Evolutionary conservation across 1,284 basidiomycete species (phyloP), one percentile per base, ranked within the genome.

Genomic region (Trichosporon asahii): DNA sequence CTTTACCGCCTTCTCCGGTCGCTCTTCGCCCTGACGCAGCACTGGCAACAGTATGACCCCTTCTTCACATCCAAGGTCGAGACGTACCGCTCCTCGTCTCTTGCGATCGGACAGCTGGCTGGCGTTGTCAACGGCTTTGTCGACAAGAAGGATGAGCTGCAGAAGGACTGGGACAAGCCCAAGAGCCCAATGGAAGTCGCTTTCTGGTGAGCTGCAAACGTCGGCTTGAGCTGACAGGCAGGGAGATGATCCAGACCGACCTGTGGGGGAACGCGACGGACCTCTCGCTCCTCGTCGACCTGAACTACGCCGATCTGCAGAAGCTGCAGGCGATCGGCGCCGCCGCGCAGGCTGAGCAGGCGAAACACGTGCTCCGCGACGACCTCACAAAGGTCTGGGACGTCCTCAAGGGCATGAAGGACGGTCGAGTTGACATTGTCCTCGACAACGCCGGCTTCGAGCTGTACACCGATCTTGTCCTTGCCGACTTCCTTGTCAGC

Each of bases 381-480:
- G 93, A 98, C 78, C 88, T 95, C 76, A 86, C 88, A 40, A 83
- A 84, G 18, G 89, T 90, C 9, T 98, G 95, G 94, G 79, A 88
- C 0, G 87, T 92, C 76, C 77, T 98, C 55, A 88, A 88, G 72
- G 85, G 60, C 80, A 65, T 84, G 25, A 86, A 87, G 65, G 83
- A 85, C 68, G 89, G 86, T 0, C 86, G 90, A 8, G 86, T 96
- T 18, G 96, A 99, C 81, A 90, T 98, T 72, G 89, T 98, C 1
- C 85, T 99, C 31, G 96, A 98, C 82, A 98, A 98, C 79, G 89
- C 92, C 77, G 93, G 94, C 1, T 98, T 98, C 74, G 95, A 98
- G 86, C 90, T 98, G 15, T 95, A 93, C 82, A 97, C 95, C 1
- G 97, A 98, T 79, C 85, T 98, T 35, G 89, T 98, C 23, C 90